Percentiles rank a stretch among this genome's conserved stretches.
Evolutionary conservation across 495 filamentous ascomycete species (phyloP).

Genomic region (Evernia prunastri): DNA sequence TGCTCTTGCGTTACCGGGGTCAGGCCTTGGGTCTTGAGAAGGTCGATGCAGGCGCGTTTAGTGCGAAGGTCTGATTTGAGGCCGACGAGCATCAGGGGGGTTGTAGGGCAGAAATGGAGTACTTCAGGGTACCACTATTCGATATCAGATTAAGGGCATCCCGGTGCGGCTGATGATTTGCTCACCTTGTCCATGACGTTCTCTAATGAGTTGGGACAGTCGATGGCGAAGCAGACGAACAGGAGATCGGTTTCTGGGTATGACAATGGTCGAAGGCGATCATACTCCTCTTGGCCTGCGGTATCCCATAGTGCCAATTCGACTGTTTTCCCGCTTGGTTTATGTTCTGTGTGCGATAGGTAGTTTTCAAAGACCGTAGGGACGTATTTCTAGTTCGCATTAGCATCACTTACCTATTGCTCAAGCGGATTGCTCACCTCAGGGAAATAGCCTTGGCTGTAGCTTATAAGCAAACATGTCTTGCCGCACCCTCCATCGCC

Average conservation of each 20-base stretch:
- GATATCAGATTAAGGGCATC: conserved; percentile 16
- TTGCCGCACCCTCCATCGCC: conserved; percentile 98
- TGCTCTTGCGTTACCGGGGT: conserved; percentile 90
- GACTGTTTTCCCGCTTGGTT: conserved; percentile 79
- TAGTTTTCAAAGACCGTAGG: conserved; percentile 99
- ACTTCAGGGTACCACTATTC: conserved; percentile 97
- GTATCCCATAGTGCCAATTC: conserved; percentile 98
- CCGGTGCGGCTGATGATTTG: not conserved
- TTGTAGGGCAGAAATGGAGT: conserved; percentile 96
- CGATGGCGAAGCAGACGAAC: conserved; percentile 98
- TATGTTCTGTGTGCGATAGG: conserved; percentile 90
- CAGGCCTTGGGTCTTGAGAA: conserved; percentile 94
- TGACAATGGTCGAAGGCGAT: conserved; percentile 87
- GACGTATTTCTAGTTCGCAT: conserved; percentile 80
- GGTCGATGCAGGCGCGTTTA: conserved; percentile 93
- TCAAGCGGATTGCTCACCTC: conserved; percentile 56
- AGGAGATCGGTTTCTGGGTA: conserved; percentile 97
- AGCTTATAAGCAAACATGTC: conserved; percentile 96
- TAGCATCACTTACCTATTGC: conserved; percentile 8
- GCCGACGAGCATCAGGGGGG: conserved; percentile 88
- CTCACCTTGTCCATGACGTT: conserved; percentile 97
- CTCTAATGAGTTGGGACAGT: conserved; percentile 95
- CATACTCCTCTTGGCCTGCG: conserved; percentile 97
- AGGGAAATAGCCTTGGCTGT: conserved; percentile 95
- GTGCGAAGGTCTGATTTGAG: conserved; percentile 92